A percentile compares a stretch with the other conserved stretches of the same genome.
phyloP scores from a whole-genome alignment of 495 filamentous ascomycete genomes.

The Talaromyces proteolyticus region DNA sequence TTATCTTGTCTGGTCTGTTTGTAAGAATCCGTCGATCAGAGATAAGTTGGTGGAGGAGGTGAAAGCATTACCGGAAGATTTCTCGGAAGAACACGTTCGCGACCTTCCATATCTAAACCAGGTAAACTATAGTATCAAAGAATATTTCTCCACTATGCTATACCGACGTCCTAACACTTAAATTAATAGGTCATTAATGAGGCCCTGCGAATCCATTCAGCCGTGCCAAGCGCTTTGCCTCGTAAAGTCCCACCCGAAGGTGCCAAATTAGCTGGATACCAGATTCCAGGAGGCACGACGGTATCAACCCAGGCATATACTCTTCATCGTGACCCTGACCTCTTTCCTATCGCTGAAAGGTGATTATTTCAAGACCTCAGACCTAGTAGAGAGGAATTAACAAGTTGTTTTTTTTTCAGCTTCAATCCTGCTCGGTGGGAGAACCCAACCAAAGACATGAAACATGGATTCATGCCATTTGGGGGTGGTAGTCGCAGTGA shows the following conservation, averaged over 20 bases:
- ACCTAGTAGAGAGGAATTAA: too few relatives aligned
- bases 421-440: slow-evolving; percentile 41
- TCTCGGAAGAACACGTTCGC: slow-evolving; percentile 21
- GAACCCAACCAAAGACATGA: slow-evolving; percentile 41
- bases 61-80: slow-evolving; percentile 7
- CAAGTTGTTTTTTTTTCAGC: slow-evolving; percentile 6
- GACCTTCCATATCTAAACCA: slow-evolving; percentile 37
- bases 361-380: too few relatives aligned
- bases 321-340: slow-evolving; percentile 29
- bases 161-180: neutral
- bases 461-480: slow-evolving; percentile 46
- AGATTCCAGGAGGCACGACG: slow-evolving; percentile 22
- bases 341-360: slow-evolving; percentile 23
- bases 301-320: slow-evolving; percentile 37
- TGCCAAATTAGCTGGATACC: slow-evolving; percentile 18
- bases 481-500: slow-evolving; percentile 41
- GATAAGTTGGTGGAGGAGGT: slow-evolving; percentile 16
- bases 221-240: slow-evolving; percentile 36
- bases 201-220: slow-evolving; percentile 47
- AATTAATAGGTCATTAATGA: slow-evolving; percentile 40
- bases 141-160: neutral
- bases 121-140: neutral
- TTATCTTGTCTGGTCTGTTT: slow-evolving; percentile 27
- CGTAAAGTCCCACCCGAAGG: slow-evolving; percentile 28
- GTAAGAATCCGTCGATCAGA: slow-evolving; percentile 14